Conservation (phyloP, 805 yeast genomes). For the Hanseniaspora pseudoguilliermondii region DNA sequence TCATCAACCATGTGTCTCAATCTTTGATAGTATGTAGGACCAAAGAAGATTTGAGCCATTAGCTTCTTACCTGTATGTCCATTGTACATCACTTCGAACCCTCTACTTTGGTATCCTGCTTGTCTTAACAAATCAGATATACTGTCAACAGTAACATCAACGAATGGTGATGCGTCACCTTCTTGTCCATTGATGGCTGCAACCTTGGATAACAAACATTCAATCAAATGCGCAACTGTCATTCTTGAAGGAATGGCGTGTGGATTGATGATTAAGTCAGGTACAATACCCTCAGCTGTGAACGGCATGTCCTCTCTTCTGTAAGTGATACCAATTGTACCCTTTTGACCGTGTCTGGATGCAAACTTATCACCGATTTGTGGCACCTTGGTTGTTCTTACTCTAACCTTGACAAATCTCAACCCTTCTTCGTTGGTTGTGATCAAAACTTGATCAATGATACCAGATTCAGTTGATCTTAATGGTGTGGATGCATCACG, state of each 20-base stretch:
- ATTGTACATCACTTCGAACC: constrained; percentile 95
- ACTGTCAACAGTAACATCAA: constrained; percentile 96
- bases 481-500: constrained; percentile 97
- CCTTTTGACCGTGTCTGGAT: constrained; percentile 98
- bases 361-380: constrained; percentile 99
- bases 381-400: constrained; percentile 97
- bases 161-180: constrained; percentile 99
- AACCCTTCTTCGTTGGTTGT: constrained; percentile 98
- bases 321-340: constrained; percentile 98
- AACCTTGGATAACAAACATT: constrained; percentile 90
- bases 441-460: constrained; percentile 91
- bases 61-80: constrained; percentile 97
- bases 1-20: constrained; percentile 98
- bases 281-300: constrained; percentile 88
- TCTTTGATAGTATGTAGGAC: constrained; percentile 99
- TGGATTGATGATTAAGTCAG: constrained; percentile 94
- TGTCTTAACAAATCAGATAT: constrained; percentile 83
- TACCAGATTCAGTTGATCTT: constrained; percentile 94
- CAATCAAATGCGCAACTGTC: constrained; percentile 99
- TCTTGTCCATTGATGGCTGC: constrained; percentile 90
- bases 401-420: constrained; percentile 92
- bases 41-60: constrained; percentile 97
- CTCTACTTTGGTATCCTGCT: constrained; percentile 95
- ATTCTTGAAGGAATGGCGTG: constrained; percentile 99
- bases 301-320: constrained; percentile 99